Conservation (phyloP, 2,329 filamentous ascomycete species). For the Plectosphaerella cucumerina region DNA sequence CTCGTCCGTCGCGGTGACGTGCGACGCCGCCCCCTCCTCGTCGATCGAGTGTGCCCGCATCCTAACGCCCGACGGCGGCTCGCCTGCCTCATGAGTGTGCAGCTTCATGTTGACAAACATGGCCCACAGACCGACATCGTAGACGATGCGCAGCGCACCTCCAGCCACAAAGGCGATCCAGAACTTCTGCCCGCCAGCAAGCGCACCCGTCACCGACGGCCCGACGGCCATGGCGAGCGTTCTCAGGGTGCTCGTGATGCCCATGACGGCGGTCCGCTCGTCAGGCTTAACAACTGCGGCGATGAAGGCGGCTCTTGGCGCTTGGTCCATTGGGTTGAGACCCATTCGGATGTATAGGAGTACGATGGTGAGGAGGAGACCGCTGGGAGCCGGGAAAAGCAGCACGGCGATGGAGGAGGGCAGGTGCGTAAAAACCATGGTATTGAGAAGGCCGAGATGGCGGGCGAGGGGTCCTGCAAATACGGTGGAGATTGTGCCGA, state of each 20-base stretch:
- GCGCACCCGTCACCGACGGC: slow-evolving; percentile 49
- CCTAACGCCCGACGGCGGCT: not conserved
- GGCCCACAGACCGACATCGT: slow-evolving; percentile 37
- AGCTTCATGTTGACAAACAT: not conserved
- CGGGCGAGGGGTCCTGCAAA: slow-evolving; percentile 55
- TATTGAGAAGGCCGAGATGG: slow-evolving; percentile 58
- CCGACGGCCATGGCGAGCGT: slow-evolving; percentile 54
- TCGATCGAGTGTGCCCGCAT: not conserved
- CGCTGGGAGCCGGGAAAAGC: slow-evolving; percentile 52
- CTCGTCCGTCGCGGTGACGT: too few species aligned
- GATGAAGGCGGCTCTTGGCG: slow-evolving; percentile 66
- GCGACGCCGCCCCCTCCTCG: not conserved
- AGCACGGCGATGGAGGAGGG: slow-evolving; percentile 59
- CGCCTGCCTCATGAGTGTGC: not conserved
- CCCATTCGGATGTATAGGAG: slow-evolving; percentile 57
- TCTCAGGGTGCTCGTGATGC: slow-evolving; percentile 65
- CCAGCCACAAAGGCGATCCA: slow-evolving; percentile 60
- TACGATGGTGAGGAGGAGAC: slow-evolving; percentile 45
- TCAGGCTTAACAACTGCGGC: slow-evolving; percentile 58
- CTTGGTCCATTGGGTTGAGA: slow-evolving; percentile 58
- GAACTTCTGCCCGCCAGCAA: slow-evolving; percentile 49
- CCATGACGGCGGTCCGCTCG: slow-evolving; percentile 70
- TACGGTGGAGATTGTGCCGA: slow-evolving; percentile 48
- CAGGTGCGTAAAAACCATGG: slow-evolving; percentile 60
- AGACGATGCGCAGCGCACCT: slow-evolving; percentile 47